Conservation (phyloP, 352 stramenopile genomes). For the Phytophthora melonis region DNA sequence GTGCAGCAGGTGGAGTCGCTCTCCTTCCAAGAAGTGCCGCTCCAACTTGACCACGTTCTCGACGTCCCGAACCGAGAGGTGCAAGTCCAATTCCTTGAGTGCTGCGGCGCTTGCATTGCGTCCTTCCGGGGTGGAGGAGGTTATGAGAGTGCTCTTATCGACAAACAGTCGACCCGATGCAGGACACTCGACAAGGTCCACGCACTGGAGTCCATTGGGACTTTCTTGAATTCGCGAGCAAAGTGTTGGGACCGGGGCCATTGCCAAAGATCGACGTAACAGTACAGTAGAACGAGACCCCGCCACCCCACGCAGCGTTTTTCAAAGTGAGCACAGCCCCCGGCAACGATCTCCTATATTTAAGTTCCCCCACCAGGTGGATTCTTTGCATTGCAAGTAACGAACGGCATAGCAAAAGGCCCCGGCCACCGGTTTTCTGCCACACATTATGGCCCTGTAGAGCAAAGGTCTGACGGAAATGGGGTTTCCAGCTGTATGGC, state of each 20-base stretch:
- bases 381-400: slow-evolving; percentile 29
- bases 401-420: slow-evolving; percentile 9
- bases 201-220: slow-evolving; percentile 45
- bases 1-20: slow-evolving; percentile 69
- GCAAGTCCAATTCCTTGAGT: slow-evolving; percentile 71
- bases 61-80: slow-evolving; percentile 52
- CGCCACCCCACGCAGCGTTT: slow-evolving; percentile 16
- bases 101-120: slow-evolving; percentile 52
- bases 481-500: slow-evolving; percentile 30
- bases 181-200: slow-evolving; percentile 64
- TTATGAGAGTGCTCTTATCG: slow-evolving; percentile 70
- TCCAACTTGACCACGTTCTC: slow-evolving; percentile 63
- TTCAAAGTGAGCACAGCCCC: slow-evolving; percentile 24
- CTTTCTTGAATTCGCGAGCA: slow-evolving; percentile 51
- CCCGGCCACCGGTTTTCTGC: slow-evolving; percentile 3
- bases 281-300: background rate
- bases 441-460: slow-evolving; percentile 3
- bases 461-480: slow-evolving; percentile 20
- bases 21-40: slow-evolving; percentile 54
- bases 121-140: slow-evolving; percentile 29
- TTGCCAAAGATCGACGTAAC: background rate
- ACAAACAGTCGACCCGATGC: slow-evolving; percentile 41
- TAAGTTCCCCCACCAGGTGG: slow-evolving; percentile 19
- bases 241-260: slow-evolving; percentile 24
- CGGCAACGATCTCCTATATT: slow-evolving; percentile 3